Base-by-base conservation (phyloP, 1,284 basidiomycete genomes). In the Cryptococcus sp. region DNA sequence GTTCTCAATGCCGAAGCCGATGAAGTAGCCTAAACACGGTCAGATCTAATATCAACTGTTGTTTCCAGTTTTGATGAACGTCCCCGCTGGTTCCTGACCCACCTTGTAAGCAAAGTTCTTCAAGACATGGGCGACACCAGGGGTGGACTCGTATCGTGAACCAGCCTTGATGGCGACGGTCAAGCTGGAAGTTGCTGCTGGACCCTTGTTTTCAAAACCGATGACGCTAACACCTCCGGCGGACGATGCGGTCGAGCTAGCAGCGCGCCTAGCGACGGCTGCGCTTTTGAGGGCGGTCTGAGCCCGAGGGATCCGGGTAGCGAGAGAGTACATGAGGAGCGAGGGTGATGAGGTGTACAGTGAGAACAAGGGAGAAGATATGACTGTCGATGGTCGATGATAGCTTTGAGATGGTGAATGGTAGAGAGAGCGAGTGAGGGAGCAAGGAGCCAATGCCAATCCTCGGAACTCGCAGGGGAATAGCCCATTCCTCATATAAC, bases 21-120 rank as follows among this genome's bases (percentile, higher is more conserved):
- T 62, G 82, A 81, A 46, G 90, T 93, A 79, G 87, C 88, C 92
- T 78, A 63, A 20, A 19, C 41, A n/a, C 40, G 43, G 44, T 23
- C 22, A 37, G n/a, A 45, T 11, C 20, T 34, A 19, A 19, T 22
- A 37, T 23, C 37, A 22, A 15, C 34, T n/a, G 37, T 50, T 37
- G 37, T 17, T 6, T 41, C 50, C 23, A 22, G 20, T 43, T 26
- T 5, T 3, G 10, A 53, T 46, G 11, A 41, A 23, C 17, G 6
- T 37, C 23, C 51, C 19, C 26, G 44, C 44, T 26, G 22, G 22
- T 15, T n/a, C 19, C 19, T 6, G 25, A 69, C 78, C 53, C 67
- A 95, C 93, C 89, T 94, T 96, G 87, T 93, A 96, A 60, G 92
- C 87, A 83, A 93, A 95, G 85, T 91, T 93, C 85, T 94, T 94